Base-by-base conservation (phyloP, 2,329 filamentous ascomycete genomes). In the Microdochium bolleyi region DNA sequence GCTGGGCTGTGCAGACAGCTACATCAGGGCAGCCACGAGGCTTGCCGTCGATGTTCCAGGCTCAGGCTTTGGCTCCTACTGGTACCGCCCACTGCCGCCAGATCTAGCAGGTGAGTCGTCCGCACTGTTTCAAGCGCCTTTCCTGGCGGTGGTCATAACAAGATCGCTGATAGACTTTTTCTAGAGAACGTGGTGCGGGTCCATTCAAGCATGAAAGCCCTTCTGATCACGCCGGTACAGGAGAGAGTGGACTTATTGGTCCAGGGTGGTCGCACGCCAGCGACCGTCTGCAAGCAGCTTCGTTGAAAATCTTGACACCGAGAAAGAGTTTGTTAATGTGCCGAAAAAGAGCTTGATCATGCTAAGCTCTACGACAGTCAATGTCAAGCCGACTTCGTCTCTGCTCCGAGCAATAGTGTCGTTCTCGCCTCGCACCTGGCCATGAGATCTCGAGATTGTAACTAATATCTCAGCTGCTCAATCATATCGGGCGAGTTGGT, bases 401-500 rank as follows among this genome's bases (percentile, higher is more conserved):
- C 30, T 34, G 30, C 30, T 34, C 30, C 30, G 30, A 34, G 30
- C 30, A 34, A 34, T 34, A 34, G 30, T 34, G 30, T 14, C 30
- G 30, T 34, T 34, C 30, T 34, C 30, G 30, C 30, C 30, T 34
- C 30, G 30, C 30, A 34, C 30, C 30, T 34, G 30, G 30, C 30
- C 30, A 34, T 34, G 30, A 34, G 30, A 34, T 34, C 30, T 34
- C 30, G 30, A 34, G 30, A 34, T 14, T 34, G 30, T 34, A 34
- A 34, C 57, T 75, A 70, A 49, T 70, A 71, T 27, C 62, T 57
- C 56, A 78, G 57, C 59, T 74, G 69, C 46, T 64, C 57, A 19
- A 79, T 71, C 14, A 77, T 64, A 46, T 70, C 68, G 2, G 67
- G 62, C 38, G 69, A 70, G 53, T 77, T 76, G 22, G 77, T 65